Evolutionary conservation across 768 basidiomycete species (phyloP).

Genomic region (Dentipellis sp.): DNA sequence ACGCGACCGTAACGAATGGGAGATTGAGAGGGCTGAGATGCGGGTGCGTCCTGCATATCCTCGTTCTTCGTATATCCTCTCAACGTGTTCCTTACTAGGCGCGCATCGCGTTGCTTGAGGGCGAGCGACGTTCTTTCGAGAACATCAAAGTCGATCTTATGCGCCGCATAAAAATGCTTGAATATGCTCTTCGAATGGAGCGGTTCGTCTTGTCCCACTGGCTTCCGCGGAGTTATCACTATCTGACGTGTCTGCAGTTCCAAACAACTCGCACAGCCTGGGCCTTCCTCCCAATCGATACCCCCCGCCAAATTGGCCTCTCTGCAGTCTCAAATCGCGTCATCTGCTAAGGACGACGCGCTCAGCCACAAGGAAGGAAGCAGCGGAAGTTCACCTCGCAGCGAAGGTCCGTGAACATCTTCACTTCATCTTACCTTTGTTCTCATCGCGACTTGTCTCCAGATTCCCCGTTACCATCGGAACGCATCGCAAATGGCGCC

Average conservation of each 20-base stretch:
- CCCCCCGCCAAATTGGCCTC: conserved; percentile 59
- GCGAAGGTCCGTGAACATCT: conserved; percentile 50
- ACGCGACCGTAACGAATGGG: conserved; percentile 99
- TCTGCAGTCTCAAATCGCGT: conserved; percentile 42
- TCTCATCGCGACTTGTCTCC: conserved; percentile 8
- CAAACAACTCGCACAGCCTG: conserved; percentile 64
- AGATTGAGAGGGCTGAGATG: conserved; percentile 99
- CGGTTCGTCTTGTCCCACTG: conserved; percentile 40
- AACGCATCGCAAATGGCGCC: conserved; percentile 38
- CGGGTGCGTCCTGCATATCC: conserved; percentile 49
- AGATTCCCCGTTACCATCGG: conserved; percentile 71
- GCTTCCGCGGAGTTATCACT: conserved; percentile 23
- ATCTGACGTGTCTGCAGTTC: conserved; percentile 39
- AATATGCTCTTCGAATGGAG: conserved; percentile 94
- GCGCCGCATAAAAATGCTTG: conserved; percentile 98
- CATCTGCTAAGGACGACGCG: conserved; percentile 60
- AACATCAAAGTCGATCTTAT: conserved; percentile 94
- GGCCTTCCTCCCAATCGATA: conserved; percentile 36
- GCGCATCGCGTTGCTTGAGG: conserved; percentile 93
- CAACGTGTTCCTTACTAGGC: conserved; percentile 43
- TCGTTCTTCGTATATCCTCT: conserved; percentile 17
- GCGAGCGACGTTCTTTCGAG: conserved; percentile 93
- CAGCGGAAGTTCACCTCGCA: conserved; percentile 74
- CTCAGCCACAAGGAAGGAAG: conserved; percentile 73
- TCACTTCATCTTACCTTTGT: conserved; percentile 5